Percentiles rank a stretch among this genome's conserved stretches.
phyloP scores from a whole-genome alignment of 306 rosid species.

The Gynostemma pentaphyllum region DNA sequence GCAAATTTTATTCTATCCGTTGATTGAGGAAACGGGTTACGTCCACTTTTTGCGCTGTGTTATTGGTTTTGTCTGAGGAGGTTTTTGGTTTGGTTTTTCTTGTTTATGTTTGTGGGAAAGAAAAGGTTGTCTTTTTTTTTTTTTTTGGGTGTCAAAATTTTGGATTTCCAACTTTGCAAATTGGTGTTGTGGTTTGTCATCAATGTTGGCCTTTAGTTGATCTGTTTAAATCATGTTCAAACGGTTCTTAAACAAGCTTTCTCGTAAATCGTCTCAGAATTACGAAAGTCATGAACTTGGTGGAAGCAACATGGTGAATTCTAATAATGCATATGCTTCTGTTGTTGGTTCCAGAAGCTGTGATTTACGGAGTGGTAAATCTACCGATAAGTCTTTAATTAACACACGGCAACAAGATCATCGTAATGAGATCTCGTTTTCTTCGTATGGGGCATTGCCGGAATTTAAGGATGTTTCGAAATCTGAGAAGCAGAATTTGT shows the following conservation, averaged over 20 bases:
- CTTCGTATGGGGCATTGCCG: slow-evolving; percentile 50
- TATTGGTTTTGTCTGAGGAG: too few species aligned
- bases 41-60: not conserved
- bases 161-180: not conserved
- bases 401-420: slow-evolving; percentile 25
- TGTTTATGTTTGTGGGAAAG: not conserved
- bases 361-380: slow-evolving; percentile 29
- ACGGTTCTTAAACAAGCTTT: slow-evolving; percentile 46
- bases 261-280: slow-evolving; percentile 47
- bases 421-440: slow-evolving; percentile 22
- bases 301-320: slow-evolving; percentile 25
- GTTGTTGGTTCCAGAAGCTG: slow-evolving; percentile 21
- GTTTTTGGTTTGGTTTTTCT: too few species aligned
- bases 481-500: slow-evolving; percentile 49
- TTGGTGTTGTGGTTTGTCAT: slow-evolving; percentile 8
- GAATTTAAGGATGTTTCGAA: slow-evolving; percentile 43
- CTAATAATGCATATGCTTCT: slow-evolving; percentile 33
- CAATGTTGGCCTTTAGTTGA: slow-evolving; percentile 11
- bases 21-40: not conserved
- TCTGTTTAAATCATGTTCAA: slow-evolving; percentile 44
- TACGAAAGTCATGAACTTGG: slow-evolving; percentile 32
- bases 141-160: too few species aligned
- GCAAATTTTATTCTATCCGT: not conserved
- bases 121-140: too few species aligned
- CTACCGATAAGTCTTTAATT: slow-evolving; percentile 14